Conservation (phyloP, 106 monocot genomes). For the Narthecium ossifragum region DNA sequence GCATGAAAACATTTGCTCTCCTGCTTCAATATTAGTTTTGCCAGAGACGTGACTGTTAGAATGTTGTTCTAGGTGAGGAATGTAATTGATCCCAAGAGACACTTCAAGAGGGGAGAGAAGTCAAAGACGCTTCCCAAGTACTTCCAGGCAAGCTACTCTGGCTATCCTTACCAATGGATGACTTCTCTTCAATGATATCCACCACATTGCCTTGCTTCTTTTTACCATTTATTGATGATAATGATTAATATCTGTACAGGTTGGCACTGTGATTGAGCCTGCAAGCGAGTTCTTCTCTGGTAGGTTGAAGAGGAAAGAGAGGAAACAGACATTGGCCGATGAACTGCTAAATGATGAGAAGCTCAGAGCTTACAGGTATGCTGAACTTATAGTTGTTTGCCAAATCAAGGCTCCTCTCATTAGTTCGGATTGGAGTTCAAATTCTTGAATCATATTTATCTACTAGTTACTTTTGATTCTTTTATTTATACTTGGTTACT, state of each 20-base stretch:
- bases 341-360: constrained; percentile 64
- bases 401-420: too few species aligned
- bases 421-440: too few species aligned
- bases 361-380: constrained; percentile 61
- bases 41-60: too few species aligned
- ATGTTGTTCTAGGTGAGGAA: constrained; percentile 58
- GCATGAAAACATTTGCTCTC: too few species aligned
- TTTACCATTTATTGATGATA: neutral
- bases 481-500: too few species aligned
- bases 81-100: constrained; percentile 58
- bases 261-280: constrained; percentile 80
- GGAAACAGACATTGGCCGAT: constrained; percentile 72
- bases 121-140: constrained; percentile 56
- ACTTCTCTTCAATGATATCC: too few species aligned
- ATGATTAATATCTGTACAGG: constrained; percentile 17
- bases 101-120: constrained; percentile 52
- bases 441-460: too few species aligned
- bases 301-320: constrained; percentile 79
- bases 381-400: neutral
- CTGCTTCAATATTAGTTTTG: too few species aligned
- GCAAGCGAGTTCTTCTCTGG: constrained; percentile 72
- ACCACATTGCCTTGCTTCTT: too few species aligned
- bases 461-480: too few species aligned
- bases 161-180: too few species aligned
- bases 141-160: constrained; percentile 40